These are phyloP conservation scores for Marasmius fiardii DNA, from an alignment of 1,284 basidiomycete genomes.

Conservation along the genomic window DNA sequence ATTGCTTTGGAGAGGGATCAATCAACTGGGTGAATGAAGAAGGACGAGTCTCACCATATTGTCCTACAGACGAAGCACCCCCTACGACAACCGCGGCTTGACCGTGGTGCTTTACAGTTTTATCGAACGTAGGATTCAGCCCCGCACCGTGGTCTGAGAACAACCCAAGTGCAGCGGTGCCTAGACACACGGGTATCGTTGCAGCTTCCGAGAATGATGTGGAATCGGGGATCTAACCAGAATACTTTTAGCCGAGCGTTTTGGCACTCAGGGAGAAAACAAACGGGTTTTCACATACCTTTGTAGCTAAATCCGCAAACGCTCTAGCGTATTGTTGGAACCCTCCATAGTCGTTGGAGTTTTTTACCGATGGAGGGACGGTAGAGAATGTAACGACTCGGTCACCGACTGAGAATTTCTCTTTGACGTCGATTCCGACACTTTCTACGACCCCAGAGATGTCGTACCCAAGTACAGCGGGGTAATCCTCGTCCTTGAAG, in stretches of 20 bases:
- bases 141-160: background rate
- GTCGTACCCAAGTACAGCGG: slow-evolving; percentile 53
- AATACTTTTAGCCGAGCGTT: background rate
- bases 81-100: slow-evolving; percentile 6
- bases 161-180: background rate
- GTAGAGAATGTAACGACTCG: slow-evolving; percentile 42
- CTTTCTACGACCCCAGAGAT: slow-evolving; percentile 52
- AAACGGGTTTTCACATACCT: no score
- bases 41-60: slow-evolving; percentile 5
- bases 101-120: background rate
- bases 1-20: background rate
- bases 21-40: background rate
- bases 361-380: slow-evolving; percentile 21
- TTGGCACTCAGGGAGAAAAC: background rate
- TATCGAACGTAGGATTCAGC: slow-evolving; percentile 7
- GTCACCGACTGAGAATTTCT: slow-evolving; percentile 49
- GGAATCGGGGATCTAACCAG: slow-evolving; percentile 1
- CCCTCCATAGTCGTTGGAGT: slow-evolving; percentile 31
- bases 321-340: slow-evolving; percentile 50
- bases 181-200: background rate
- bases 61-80: slow-evolving; percentile 6
- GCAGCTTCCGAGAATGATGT: slow-evolving; percentile 8
- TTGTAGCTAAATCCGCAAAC: slow-evolving; percentile 35
- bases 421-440: slow-evolving; percentile 52
- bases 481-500: slow-evolving; percentile 22